A percentile compares a stretch with the other conserved stretches of the same genome.
Evolutionary conservation across 2,329 filamentous ascomycete genomes (phyloP).

Genomic region (Iodosphaeria phyllophila): DNA sequence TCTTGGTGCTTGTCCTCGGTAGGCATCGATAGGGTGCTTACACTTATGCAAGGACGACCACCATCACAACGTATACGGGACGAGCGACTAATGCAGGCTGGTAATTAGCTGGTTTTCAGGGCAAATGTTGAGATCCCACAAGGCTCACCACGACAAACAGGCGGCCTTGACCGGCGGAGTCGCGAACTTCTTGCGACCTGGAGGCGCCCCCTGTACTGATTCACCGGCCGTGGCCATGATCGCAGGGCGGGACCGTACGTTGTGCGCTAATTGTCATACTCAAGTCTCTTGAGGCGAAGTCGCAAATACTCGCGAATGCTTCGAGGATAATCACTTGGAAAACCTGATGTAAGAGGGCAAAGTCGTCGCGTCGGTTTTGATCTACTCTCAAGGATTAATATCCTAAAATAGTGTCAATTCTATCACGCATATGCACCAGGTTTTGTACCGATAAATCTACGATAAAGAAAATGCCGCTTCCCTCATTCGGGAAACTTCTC

Average conservation of each 20-base stretch:
- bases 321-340: too few relatives aligned
- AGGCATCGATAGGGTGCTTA: conserved; percentile 9
- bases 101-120: conserved; percentile 2
- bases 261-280: too few relatives aligned
- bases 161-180: conserved; percentile 29
- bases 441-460: too few relatives aligned
- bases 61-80: conserved; percentile 28
- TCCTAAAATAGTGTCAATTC: too few relatives aligned
- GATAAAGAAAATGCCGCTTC: too few relatives aligned
- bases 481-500: too few relatives aligned
- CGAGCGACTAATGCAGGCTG: conserved; percentile 17
- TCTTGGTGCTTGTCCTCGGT: background rate
- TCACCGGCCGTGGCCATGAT: background rate
- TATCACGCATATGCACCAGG: too few relatives aligned
- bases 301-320: too few relatives aligned
- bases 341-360: too few relatives aligned
- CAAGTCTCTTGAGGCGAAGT: too few relatives aligned
- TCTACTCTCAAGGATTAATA: too few relatives aligned
- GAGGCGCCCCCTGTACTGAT: background rate
- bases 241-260: background rate
- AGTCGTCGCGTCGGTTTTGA: too few relatives aligned
- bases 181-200: conserved; percentile 22
- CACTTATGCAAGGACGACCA: conserved; percentile 21
- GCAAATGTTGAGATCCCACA: background rate
- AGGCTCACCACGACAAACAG: conserved; percentile 28